Base-by-base conservation (phyloP, 1,284 basidiomycete species). In the Ustilago hordei region DNA sequence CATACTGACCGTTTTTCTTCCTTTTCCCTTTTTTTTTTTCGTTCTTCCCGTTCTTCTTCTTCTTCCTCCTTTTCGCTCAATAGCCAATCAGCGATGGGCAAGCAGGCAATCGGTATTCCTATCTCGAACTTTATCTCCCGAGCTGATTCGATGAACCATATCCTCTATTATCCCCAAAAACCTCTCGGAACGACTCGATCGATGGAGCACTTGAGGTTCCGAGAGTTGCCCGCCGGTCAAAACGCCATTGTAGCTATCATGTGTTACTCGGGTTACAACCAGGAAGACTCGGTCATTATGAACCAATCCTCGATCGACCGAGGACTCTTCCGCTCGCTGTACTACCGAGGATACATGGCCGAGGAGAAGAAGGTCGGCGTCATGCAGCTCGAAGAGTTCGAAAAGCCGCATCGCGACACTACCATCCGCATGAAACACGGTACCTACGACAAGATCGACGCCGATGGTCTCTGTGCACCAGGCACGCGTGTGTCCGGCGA, bases 261-360 rank as follows among this genome's bases (percentile, higher is more conserved):
- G 59, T 98, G 95, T 85, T 99, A 99, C 88, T 98, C 95, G 80
- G 96, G 96, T 38, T 99, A 99, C 88, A 99, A 99, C 87, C 97
- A 99, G 88, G 97, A 99, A 91, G 97, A 99, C 90, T 99, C 97
- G 78, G 96, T 99, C 87, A 99, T 99, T 87, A 98, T 99, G 96
- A 99, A 99, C 87, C 96, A 99, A 88, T 95, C 93, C 78, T 97
- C 96, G 23, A 94, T 99, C 83, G 96, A 99, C 85, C 93, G 97
- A 65, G 96, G 97, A 70, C 90, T 99, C 39, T 99, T 99, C 92
- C 91, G 96, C 35, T 97, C 95, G 88, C 92, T 99, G 85, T 99
- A 99, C 88, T 99, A 98, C 87, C 91, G 97, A 81, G 95, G 94
- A 74, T 98, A 99, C 87, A 86, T 95, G 91, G 96, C 99, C 87